A percentile compares a stretch with the other conserved stretches of the same genome.
These are phyloP conservation scores for Aegilops speltoides DNA, from an alignment of 176 grass and related monocot genomes.

Conservation along the genomic window DNA sequence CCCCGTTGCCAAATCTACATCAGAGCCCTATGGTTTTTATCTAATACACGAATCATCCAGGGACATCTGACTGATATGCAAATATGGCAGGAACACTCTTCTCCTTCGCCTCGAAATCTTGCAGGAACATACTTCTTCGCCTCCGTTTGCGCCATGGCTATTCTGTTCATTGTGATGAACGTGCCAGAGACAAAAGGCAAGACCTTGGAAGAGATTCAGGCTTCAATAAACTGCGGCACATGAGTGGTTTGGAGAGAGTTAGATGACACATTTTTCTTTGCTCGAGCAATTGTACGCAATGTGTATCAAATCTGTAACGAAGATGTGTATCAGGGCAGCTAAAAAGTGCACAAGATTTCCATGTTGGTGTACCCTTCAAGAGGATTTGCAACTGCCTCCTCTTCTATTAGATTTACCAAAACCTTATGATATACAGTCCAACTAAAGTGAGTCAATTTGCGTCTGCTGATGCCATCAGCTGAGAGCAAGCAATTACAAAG, in stretches of 20 bases:
- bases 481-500: neutral
- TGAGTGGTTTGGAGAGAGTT: neutral
- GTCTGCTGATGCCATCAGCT: neutral
- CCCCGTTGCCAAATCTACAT: conserved; percentile 14
- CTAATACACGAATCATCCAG: neutral
- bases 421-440: neutral
- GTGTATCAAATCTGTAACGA: neutral
- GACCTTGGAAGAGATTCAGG: conserved; percentile 62
- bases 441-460: neutral
- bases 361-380: neutral
- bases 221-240: conserved; percentile 32
- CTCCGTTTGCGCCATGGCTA: conserved; percentile 28
- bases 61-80: neutral
- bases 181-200: conserved; percentile 54
- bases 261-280: neutral
- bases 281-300: neutral
- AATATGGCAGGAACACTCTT: conserved; percentile 38
- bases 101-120: neutral
- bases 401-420: neutral
- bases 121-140: conserved; percentile 42
- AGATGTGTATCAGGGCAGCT: neutral
- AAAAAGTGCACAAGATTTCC: neutral
- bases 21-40: neutral
- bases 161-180: conserved; percentile 38
- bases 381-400: neutral